A percentile compares a stretch with the other conserved stretches of the same genome.
phyloP scores from a whole-genome alignment of 176 grass and related monocot genomes.

The Musa acuminata region DNA sequence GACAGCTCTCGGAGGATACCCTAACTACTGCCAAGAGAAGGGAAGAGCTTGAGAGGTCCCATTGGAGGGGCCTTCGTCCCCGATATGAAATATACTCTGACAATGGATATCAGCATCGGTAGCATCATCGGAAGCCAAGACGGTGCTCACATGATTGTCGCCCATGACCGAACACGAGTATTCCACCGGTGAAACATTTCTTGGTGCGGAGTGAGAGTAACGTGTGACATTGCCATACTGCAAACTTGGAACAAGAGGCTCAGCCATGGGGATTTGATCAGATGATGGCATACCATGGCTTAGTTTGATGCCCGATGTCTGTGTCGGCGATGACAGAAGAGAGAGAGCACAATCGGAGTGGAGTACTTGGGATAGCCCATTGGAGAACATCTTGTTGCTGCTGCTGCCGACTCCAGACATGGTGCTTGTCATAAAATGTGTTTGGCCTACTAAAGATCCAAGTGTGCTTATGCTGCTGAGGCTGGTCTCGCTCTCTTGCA shows the following conservation, averaged over 20 bases:
- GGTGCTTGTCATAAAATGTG: conserved; percentile 31
- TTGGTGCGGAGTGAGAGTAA: conserved; percentile 26
- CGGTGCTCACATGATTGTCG: conserved; percentile 23
- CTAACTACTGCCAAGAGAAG: conserved; percentile 51
- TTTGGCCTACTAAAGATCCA: conserved; percentile 26
- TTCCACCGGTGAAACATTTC: conserved; percentile 8
- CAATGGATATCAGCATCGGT: conserved; percentile 36
- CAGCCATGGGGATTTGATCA: conserved; percentile 40
- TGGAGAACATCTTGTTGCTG: conserved; percentile 45
- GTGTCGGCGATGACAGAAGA: conserved; percentile 76
- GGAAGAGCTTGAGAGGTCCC: conserved; percentile 33
- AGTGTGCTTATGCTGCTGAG: conserved; percentile 27
- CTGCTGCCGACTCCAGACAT: conserved; percentile 28
- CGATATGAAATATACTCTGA: conserved; percentile 43
- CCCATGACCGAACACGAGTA: conserved; percentile 33
- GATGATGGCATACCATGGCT: conserved; percentile 31
- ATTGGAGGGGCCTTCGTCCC: conserved; percentile 39
- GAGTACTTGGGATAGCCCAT: conserved; percentile 33
- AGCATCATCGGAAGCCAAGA: conserved; percentile 26
- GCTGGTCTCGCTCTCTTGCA: conserved; percentile 39
- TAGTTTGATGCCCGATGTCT: conserved; percentile 37
- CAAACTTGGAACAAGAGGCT: conserved; percentile 37
- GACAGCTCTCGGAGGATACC: neutral
- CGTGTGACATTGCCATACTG: conserved; percentile 31
- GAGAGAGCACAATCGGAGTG: conserved; percentile 82